Percentiles rank a stretch among this genome's conserved stretches.
These are phyloP conservation scores for Suhomyces vadensis DNA, from an alignment of 805 yeast species.

Conservation along the genomic window DNA sequence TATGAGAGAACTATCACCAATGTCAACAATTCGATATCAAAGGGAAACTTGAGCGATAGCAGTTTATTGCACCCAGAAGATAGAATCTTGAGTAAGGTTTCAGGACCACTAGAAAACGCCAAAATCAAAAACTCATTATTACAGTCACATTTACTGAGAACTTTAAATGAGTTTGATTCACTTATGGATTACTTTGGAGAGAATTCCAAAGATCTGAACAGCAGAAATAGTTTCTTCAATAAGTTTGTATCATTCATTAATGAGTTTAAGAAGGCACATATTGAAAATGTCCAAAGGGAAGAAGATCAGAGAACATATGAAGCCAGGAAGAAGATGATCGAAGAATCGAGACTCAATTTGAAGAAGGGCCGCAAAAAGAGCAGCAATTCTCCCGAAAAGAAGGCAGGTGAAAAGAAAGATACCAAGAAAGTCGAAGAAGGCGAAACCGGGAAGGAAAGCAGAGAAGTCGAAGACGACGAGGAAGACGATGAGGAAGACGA, in stretches of 20 bases:
- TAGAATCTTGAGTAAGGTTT: slow-evolving; percentile 58
- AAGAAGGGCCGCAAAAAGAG: slow-evolving; percentile 5
- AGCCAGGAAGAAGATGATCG: slow-evolving; percentile 35
- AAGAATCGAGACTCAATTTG: slow-evolving; percentile 20
- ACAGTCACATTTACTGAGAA: slow-evolving; percentile 59
- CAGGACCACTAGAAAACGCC: slow-evolving; percentile 74
- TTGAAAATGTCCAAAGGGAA: slow-evolving; percentile 77
- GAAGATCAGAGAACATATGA: slow-evolving; percentile 63
- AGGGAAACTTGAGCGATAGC: slow-evolving; percentile 85
- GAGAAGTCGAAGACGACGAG: slow-evolving; percentile 10
- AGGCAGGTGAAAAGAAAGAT: slow-evolving; percentile 8
- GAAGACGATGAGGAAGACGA: slow-evolving; percentile 10
- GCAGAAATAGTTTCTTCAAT: slow-evolving; percentile 69
- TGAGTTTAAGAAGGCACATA: slow-evolving; percentile 77
- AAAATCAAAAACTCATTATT: slow-evolving; percentile 65
- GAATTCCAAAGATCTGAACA: slow-evolving; percentile 66
- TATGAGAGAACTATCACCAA: slow-evolving; percentile 63
- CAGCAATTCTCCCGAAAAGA: background rate
- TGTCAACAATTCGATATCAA: slow-evolving; percentile 69
- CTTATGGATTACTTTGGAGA: slow-evolving; percentile 91
- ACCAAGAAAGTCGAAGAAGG: slow-evolving; percentile 17
- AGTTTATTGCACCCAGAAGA: slow-evolving; percentile 82
- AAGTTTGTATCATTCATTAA: slow-evolving; percentile 77
- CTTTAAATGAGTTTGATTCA: slow-evolving; percentile 63
- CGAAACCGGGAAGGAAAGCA: slow-evolving; percentile 12